Evolutionary conservation across 345 rosid genomes (phyloP).

Genomic region (Kernera saxatilis): DNA sequence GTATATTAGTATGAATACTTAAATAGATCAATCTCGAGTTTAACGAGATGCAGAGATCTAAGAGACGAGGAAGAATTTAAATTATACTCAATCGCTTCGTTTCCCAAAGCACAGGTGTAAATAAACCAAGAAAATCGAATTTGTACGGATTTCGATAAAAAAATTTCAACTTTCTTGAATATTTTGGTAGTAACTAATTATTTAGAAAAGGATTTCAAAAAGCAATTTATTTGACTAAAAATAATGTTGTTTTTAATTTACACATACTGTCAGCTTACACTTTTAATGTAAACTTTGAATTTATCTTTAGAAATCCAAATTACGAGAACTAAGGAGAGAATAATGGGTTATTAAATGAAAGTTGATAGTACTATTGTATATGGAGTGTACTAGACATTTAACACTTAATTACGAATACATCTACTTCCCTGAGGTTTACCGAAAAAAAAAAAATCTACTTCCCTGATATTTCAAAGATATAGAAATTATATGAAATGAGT

Average conservation of each 20-base stretch:
- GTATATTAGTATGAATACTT: background rate
- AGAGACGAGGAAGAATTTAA: background rate
- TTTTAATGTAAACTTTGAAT: background rate
- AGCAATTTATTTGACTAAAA: too few relatives aligned
- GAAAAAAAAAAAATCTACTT: too few relatives aligned
- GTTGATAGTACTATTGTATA: background rate
- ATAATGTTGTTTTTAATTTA: too few relatives aligned
- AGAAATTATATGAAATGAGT: background rate
- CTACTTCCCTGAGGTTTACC: too few relatives aligned
- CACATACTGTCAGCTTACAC: background rate
- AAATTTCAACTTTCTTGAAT: background rate
- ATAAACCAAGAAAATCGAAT: background rate
- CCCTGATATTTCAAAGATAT: background rate
- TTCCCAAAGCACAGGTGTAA: constrained; percentile 10
- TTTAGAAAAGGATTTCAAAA: background rate
- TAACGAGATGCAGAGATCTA: background rate
- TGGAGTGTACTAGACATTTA: background rate
- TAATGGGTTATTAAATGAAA: background rate
- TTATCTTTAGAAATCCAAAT: background rate
- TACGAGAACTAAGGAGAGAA: background rate
- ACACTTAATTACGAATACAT: background rate
- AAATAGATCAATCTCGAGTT: background rate
- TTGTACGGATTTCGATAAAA: background rate
- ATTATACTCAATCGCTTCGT: background rate
- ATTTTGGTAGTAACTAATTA: background rate